Evolutionary conservation across 2,329 filamentous ascomycete genomes (phyloP), one percentile per base, ranked within the genome.

Genomic region (Ophiocordyceps camponoti-floridani): DNA sequence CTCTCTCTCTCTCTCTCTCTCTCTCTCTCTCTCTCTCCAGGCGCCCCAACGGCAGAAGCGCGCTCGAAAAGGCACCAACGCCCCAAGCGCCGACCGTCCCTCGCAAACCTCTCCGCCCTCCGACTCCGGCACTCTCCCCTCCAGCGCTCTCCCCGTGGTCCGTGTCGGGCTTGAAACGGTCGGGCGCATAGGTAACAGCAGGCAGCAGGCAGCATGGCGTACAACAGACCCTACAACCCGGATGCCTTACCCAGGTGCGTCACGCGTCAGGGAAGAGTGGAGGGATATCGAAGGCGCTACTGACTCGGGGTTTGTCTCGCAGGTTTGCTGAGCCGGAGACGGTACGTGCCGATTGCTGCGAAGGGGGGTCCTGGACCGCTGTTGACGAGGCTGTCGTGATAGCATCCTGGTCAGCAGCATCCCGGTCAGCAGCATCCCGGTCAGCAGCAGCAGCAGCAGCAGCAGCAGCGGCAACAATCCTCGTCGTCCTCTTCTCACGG

Each of bases 241-340:
- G 89, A 98, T 69, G 84, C 87, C 59, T 77, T 98, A 51, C 89
- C 89, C 59, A 86, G 86, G 83, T 91, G 72, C 67, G 81, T 64
- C 18, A 52, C 48, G 45, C 13, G 19, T 5, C n/a, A 14, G 19
- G 12, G 42, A 14, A 38, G 18, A 31, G 28, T 19, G 28, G n/a
- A 45, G 40, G 49, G 47, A 46, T 43, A 58, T 51, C 23, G 5
- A 23, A 62, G 51, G 37, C 44, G 38, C 44, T 23, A 33, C 46
- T 42, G 33, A 41, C 18, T 47, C 35, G 23, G 26, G 43, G 42
- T 14, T 14, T 11, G n/a, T 19, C 30, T 40, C 16, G 16, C 18
- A 82, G 78, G 55, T 83, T 86, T 59, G 82, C 81, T 48, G 82
- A 87, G 63, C 82, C 83, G 40, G 82, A 86, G 52, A 69, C 76